Base-by-base conservation (phyloP, 2,329 filamentous ascomycete species). In the Capronia americana region DNA sequence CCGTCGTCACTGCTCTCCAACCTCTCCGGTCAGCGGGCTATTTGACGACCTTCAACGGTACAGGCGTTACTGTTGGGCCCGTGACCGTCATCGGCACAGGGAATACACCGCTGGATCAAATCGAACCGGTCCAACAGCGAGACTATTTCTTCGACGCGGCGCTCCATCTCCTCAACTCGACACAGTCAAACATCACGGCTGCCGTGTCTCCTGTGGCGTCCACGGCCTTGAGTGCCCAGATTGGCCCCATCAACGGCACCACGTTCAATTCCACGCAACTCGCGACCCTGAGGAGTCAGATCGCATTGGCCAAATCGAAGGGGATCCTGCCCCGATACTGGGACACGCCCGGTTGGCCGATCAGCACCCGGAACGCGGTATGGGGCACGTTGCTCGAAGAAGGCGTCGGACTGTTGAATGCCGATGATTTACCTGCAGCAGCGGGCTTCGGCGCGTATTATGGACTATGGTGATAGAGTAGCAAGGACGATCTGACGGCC, bases 1-100 rank as follows among this genome's bases (percentile, higher is more conserved):
- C 79, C 38, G 86, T 88, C 1, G 78, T 88, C 41, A 72, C 80
- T 26, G 86, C 85, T 0, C 78, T 90, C 0, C 77, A 85, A 56
- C 87, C 87, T 0, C 80, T 90, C 3, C 81, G 84, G n/a, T 74
- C 77, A 10, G 80, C 79, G 23, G 80, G 80, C 54, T 87, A 84
- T 71, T 79, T 88, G 2, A 85, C 85, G 2, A 83, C 80, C 3
- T 82, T 82, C 68, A 83, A 84, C 55, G 83, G 83, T 44, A 74
- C 75, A 63, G 78, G 75, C 14, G 73, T 87, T 28, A 83, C 77
- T 17, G 70, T 75, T 1, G 83, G 83, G 0, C 79, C 86, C 2
- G 80, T 89, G 6, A 89, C 87, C n/a, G 79, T 88, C 26, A 84
- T 88, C 28, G 87, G 85, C n/a, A 88, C 87, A 0, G 86, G 86